These are phyloP conservation scores for Penicillium taxi DNA, from an alignment of 495 filamentous ascomycete species.

Conservation along the genomic window DNA sequence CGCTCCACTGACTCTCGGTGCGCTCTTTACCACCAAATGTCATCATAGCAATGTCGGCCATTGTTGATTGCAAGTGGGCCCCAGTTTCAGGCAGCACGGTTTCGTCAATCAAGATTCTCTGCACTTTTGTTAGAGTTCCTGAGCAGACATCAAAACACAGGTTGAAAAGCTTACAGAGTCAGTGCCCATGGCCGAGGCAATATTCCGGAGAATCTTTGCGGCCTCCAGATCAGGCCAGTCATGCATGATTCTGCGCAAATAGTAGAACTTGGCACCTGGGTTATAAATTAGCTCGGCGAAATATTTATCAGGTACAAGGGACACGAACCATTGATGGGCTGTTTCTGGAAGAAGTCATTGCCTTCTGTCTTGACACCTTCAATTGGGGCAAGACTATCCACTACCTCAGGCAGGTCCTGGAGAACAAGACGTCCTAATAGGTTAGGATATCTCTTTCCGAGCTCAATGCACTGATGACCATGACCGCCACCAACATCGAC, in stretches of 20 bases:
- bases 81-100: slow-evolving; percentile 28
- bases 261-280: slow-evolving; percentile 39
- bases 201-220: slow-evolving; percentile 26
- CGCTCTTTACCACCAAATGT: slow-evolving; percentile 28
- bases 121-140: no score
- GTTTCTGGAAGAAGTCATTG: slow-evolving; percentile 44
- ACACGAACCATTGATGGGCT: slow-evolving; percentile 36
- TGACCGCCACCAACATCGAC: slow-evolving; percentile 49
- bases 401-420: slow-evolving; percentile 43
- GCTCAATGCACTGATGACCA: slow-evolving; percentile 44
- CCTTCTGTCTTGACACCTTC: slow-evolving; percentile 38
- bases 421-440: slow-evolving; percentile 41
- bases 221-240: slow-evolving; percentile 29
- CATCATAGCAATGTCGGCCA: slow-evolving; percentile 36
- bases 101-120: slow-evolving; percentile 36
- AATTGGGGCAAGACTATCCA: slow-evolving; percentile 28
- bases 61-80: slow-evolving; percentile 20
- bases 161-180: no score
- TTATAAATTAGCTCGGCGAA: not conserved
- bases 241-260: slow-evolving; percentile 34
- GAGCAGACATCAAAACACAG: no score
- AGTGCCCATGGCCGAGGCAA: slow-evolving; percentile 22
- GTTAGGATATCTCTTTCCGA: slow-evolving; percentile 35
- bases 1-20: slow-evolving; percentile 31
- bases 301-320: not conserved